Conservation (phyloP, 768 basidiomycete genomes). For the Serendipita sp. region DNA sequence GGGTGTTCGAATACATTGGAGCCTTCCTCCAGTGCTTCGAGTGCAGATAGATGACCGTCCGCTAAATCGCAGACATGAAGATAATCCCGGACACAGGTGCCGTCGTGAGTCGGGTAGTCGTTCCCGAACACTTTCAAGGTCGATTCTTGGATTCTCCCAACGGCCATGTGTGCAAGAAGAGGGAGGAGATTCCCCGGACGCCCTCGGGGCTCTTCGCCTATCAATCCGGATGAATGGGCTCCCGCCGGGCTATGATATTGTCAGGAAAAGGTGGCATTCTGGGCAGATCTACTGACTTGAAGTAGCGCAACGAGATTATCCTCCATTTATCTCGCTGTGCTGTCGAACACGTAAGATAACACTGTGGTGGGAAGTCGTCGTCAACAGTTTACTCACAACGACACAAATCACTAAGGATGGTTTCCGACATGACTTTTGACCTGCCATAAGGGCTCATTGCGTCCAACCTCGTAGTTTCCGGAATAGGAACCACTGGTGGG, state of each 20-base stretch:
- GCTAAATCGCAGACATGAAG: conserved; percentile 88
- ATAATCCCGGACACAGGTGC: conserved; percentile 96
- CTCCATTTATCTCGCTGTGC: conserved; percentile 59
- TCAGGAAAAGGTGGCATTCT: background rate
- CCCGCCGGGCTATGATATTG: conserved; percentile 61
- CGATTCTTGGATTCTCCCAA: conserved; percentile 61
- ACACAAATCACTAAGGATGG: conserved; percentile 75
- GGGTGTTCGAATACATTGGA: conserved; percentile 42
- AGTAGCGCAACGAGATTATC: conserved; percentile 82
- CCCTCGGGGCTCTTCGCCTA: conserved; percentile 94
- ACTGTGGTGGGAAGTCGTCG: background rate
- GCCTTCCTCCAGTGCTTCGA: conserved; percentile 57
- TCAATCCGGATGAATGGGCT: conserved; percentile 87
- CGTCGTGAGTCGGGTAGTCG: conserved; percentile 92
- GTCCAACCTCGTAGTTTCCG: conserved; percentile 72
- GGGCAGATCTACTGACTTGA: conserved; percentile 53
- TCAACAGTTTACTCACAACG: conserved; percentile 31
- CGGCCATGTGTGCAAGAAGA: conserved; percentile 83
- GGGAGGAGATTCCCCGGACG: conserved; percentile 91
- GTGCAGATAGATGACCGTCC: conserved; percentile 79
- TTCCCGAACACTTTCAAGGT: conserved; percentile 81
- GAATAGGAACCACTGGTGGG: conserved; percentile 82
- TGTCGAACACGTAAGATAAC: conserved; percentile 16
- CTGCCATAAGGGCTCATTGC: conserved; percentile 90
- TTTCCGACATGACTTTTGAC: conserved; percentile 92